These are phyloP conservation scores for Biscogniauxia mediterranea DNA, from an alignment of 2,329 filamentous ascomycete genomes.

Conservation along the genomic window DNA sequence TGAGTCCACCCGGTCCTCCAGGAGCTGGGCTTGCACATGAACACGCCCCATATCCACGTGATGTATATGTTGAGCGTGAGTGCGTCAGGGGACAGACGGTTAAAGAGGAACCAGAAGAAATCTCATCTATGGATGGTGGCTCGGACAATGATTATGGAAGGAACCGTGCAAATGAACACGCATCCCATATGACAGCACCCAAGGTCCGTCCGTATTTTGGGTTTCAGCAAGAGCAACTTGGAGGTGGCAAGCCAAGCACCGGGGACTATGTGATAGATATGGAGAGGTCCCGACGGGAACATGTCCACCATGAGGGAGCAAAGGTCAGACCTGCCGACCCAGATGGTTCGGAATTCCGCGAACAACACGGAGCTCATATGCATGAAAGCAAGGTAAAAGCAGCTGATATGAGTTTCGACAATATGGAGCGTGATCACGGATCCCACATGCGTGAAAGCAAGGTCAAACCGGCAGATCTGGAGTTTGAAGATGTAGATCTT, in stretches of 20 bases:
- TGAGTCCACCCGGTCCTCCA: constrained; percentile 12
- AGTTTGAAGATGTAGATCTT: constrained; percentile 12
- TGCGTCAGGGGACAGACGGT: constrained; percentile 39
- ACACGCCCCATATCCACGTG: constrained; percentile 18
- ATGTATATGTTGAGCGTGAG: constrained; percentile 32
- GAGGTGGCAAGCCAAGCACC: constrained; percentile 1
- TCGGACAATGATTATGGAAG: constrained; percentile 16
- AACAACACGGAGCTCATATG: constrained; percentile 12
- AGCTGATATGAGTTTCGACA: constrained; percentile 9
- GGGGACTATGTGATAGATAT: constrained; percentile 17
- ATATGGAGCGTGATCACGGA: constrained; percentile 8
- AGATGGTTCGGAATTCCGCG: neutral
- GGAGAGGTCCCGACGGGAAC: constrained; percentile 8
- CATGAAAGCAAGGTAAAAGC: constrained; percentile 15
- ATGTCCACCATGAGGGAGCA: constrained; percentile 4
- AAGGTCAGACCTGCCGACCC: constrained; percentile 15
- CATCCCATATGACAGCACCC: constrained; percentile 18
- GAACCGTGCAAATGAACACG: constrained; percentile 15
- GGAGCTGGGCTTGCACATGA: constrained; percentile 22
- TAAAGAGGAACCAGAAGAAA: constrained; percentile 33
- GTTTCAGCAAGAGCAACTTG: constrained; percentile 10
- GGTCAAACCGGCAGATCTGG: constrained; percentile 3
- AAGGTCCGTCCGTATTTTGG: constrained; percentile 20
- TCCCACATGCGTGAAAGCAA: neutral
- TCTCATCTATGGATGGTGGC: constrained; percentile 15